Evolutionary conservation across 129 eudicot genomes (phyloP).

Genomic region (Saposhnikovia divaricata): DNA sequence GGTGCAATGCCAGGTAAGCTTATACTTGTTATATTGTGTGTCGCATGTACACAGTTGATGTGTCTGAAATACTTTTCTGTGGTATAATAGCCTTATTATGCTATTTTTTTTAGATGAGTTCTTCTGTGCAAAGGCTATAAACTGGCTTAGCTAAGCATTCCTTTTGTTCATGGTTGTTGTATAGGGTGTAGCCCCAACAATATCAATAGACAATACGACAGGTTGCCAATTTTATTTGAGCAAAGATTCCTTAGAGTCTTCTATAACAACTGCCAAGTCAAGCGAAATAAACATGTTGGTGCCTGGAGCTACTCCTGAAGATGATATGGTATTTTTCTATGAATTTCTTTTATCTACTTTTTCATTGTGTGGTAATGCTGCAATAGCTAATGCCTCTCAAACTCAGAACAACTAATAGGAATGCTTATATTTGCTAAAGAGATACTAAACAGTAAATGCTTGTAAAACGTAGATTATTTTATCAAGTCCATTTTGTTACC

Average conservation of each 20-base stretch:
- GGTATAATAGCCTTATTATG: not conserved
- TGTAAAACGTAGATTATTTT: not conserved
- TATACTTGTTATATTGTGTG: not conserved
- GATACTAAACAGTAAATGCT: not conserved
- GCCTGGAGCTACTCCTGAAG: conserved; percentile 58
- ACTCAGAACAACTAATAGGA: not conserved
- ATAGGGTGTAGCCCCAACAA: conserved; percentile 93
- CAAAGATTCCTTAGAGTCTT: conserved; percentile 66
- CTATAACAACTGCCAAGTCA: conserved; percentile 89
- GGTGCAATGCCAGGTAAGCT: conserved; percentile 95
- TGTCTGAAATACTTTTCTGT: not conserved
- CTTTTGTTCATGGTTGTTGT: conserved; percentile 11
- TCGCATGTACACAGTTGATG: not conserved
- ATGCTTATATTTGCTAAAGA: not conserved
- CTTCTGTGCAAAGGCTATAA: not conserved
- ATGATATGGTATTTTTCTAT: conserved; percentile 58
- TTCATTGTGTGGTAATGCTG: not conserved
- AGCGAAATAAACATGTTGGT: conserved; percentile 86
- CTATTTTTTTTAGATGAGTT: not conserved
- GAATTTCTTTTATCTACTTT: not conserved
- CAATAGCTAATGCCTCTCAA: not conserved
- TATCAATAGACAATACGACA: conserved; percentile 81
- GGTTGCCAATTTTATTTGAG: conserved; percentile 93
- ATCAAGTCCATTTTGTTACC: not conserved
- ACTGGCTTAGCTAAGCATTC: conserved; percentile 1